Evolutionary conservation across 192 early-diverging fungal species (phyloP), one percentile per base, ranked within the genome.

Genomic region (Chytriomyces confervae): DNA sequence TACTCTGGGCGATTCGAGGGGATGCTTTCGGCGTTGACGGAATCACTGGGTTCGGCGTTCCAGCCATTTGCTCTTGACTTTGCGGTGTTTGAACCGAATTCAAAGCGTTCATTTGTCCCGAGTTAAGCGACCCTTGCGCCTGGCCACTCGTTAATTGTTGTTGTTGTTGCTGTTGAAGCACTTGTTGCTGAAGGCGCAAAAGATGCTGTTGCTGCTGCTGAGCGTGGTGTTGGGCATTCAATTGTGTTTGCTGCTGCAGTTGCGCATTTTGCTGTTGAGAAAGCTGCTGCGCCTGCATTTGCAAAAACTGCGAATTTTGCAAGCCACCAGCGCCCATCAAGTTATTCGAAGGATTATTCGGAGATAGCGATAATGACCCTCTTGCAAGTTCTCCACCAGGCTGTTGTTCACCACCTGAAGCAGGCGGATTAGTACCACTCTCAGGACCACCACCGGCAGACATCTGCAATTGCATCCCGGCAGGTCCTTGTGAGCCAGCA

Each of bases 121-220:
- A 36, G 36, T 36, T 36, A 36, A 36, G 36, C 53, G 16, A 20
- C 53, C 53, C 20, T 13, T n/a, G 63, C 29, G 20, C 18, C 18
- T 36, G 63, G n/a, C 29, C 27, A 3, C 27, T 36, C 3, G 36
- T 36, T 36, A 36, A 36, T 29, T 65, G 63, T 24, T 65, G 63
- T 65, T 36, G 63, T 29, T 65, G 63, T 65, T 65, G 63, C 29
- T n/a, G 20, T 65, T 36, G 36, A 36, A 27, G 44, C n/a, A 49
- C 66, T 49, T 69, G 66, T 24, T 69, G 66, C 44, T 69, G 66
- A 45, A 69, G 66, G n/a, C 66, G 43, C 23, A 69, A 24, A n/a
- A 69, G 48, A 11, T 24, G 63, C 5, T n/a, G 20, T 65, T 36
- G 63, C 27, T 36, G 63, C 18, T 24, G 63, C 27, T 65, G 63